Percentiles rank a stretch among this genome's conserved stretches.
phyloP scores from a whole-genome alignment of 805 yeast genomes.

The Brettanomyces anomalus region DNA sequence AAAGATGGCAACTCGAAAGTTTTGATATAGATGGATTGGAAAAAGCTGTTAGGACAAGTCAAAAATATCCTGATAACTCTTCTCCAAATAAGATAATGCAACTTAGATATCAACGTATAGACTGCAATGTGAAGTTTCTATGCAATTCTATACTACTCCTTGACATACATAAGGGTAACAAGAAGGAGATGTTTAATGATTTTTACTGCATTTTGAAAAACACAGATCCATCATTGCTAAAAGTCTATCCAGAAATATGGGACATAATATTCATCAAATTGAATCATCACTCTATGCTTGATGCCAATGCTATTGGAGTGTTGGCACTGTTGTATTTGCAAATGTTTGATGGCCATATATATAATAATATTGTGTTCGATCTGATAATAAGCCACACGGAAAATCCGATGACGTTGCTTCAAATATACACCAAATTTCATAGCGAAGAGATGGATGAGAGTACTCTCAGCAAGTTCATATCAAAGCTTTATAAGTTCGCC shows the following conservation, averaged over 20 bases:
- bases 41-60: constrained; percentile 4
- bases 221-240: constrained; percentile 12
- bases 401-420: constrained; percentile 6
- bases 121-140: constrained; percentile 20
- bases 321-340: constrained; percentile 14
- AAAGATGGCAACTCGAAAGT: constrained; percentile 24
- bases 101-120: constrained; percentile 14
- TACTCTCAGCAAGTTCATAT: constrained; percentile 16
- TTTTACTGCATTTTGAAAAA: constrained; percentile 11
- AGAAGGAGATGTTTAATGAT: constrained; percentile 9
- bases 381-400: constrained; percentile 13
- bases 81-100: constrained; percentile 9
- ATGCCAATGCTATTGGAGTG: constrained; percentile 8
- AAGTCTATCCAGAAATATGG: constrained; percentile 25
- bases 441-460: constrained; percentile 18
- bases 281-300: constrained; percentile 11
- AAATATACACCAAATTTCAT: constrained; percentile 8
- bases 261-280: constrained; percentile 19
- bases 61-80: background rate
- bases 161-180: constrained; percentile 9
- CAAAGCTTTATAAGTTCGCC: constrained; percentile 19
- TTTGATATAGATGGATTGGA: constrained; percentile 26
- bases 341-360: constrained; percentile 2
- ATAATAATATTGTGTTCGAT: constrained; percentile 15
- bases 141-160: constrained; percentile 21